Evolutionary conservation across 2,329 filamentous ascomycete species (phyloP).

Genomic region (Fusarium haematococcum): DNA sequence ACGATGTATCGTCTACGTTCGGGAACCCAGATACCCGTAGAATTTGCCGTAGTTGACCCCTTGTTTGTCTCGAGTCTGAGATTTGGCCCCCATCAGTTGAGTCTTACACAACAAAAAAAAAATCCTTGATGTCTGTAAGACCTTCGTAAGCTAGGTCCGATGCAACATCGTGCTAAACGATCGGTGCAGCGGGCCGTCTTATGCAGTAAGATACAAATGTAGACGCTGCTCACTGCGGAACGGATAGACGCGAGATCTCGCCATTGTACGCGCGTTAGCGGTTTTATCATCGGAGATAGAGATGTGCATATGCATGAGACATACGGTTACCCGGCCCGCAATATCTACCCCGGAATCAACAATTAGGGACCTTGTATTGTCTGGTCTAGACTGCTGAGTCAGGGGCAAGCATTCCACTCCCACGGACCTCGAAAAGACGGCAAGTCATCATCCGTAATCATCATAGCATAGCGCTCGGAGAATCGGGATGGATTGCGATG

Average conservation of each 20-base stretch:
- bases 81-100: not conserved
- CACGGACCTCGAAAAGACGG: not conserved
- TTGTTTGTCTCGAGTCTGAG: not conserved
- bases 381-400: not conserved
- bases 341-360: not conserved
- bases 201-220: not conserved
- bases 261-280: not conserved
- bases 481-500: slow-evolving; percentile 12
- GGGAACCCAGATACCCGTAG: not conserved
- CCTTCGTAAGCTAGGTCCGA: not conserved
- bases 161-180: not conserved
- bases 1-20: not conserved
- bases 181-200: not conserved
- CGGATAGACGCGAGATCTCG: not conserved
- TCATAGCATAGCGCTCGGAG: not conserved
- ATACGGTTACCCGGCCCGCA: not conserved
- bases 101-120: not conserved
- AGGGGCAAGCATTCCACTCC: not conserved
- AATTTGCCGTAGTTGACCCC: not conserved
- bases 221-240: not conserved
- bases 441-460: not conserved
- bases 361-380: not conserved
- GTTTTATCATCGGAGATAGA: not conserved
- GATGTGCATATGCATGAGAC: slow-evolving; percentile 6
- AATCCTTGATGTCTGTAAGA: not conserved